These are phyloP conservation scores for Suillus subluteus DNA, from an alignment of 768 basidiomycete species.

Conservation along the genomic window DNA sequence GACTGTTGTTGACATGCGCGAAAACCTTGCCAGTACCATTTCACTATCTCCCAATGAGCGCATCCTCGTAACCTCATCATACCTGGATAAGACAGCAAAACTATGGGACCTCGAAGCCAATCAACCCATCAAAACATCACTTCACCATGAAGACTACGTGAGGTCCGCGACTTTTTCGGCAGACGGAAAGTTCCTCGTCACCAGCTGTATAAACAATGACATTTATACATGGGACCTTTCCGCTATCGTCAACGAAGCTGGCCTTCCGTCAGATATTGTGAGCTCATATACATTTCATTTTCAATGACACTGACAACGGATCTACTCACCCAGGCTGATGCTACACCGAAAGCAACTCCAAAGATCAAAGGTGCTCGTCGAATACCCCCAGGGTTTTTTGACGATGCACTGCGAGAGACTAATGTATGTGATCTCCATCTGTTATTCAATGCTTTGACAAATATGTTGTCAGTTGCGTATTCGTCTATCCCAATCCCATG, in stretches of 20 bases:
- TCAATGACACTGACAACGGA: not conserved
- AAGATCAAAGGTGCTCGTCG: not conserved
- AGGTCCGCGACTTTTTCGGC: not conserved
- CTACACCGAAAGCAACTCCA: too few species aligned
- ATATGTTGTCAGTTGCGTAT: not conserved
- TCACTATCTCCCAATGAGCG: not conserved
- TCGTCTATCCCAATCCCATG: not conserved
- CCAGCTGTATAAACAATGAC: fast-evolving
- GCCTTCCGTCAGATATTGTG: not conserved
- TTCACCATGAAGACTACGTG: not conserved
- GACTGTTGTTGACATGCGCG: too few species aligned
- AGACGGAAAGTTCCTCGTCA: not conserved
- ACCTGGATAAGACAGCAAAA: not conserved
- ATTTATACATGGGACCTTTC: not conserved
- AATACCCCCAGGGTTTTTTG: not conserved
- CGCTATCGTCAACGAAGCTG: not conserved
- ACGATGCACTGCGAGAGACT: not conserved
- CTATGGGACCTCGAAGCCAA: not conserved
- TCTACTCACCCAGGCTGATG: not conserved
- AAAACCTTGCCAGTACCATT: too few species aligned
- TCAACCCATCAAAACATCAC: not conserved
- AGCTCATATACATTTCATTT: not conserved
- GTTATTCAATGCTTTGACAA: not conserved
- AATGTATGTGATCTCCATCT: not conserved
- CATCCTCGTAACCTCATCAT: not conserved